Base-by-base conservation (phyloP, 106 monocot species). In the Allium cepa region DNA sequence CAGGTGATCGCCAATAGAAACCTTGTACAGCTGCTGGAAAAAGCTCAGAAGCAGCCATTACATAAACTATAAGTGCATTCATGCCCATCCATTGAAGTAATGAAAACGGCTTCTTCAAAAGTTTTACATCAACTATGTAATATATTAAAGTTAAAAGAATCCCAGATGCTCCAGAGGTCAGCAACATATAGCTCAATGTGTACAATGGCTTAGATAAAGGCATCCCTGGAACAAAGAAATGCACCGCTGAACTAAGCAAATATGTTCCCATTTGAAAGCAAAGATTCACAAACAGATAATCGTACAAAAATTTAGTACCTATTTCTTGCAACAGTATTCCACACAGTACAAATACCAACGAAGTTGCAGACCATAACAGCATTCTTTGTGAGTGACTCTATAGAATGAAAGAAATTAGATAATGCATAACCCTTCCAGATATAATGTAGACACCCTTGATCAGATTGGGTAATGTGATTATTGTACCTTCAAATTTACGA, bases 51-150 rank as follows among this genome's bases (percentile, higher is more conserved):
- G 96, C 88, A 75, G 92, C 96, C 69, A 97, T 72, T 74, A 89
- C 74, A 73, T 74, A 97, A 55, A 97, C 86, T 64, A 97, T 69
- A 52, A 97, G 88, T 4, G 96, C 96, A 79, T 97, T 97, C 91
- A 92, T 86, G 61, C 96, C 96, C 96, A 97, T 92, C 96, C 96
- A 97, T 52, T 92, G 83, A 71, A 97, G 77, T 63, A 97, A 73
- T 12, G 87, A 55, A 58, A 84, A 79, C 26, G 92, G 86, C 72
- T 57, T 79, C 16, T 74, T 82, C 15, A 97, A 62, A 17, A 69
- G 47, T 72, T 76, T 75, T 7, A 89, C 71, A 71, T 97, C 92
- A 72, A 97, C 93, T 18, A 84, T 77, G 74, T 69, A 93, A 71
- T 84, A 93, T 78, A 89, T 77, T 16, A 81, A 69, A 67, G 71